phyloP scores from a whole-genome alignment of 768 basidiomycete genomes.

The Pleurotus cornucopiae region DNA sequence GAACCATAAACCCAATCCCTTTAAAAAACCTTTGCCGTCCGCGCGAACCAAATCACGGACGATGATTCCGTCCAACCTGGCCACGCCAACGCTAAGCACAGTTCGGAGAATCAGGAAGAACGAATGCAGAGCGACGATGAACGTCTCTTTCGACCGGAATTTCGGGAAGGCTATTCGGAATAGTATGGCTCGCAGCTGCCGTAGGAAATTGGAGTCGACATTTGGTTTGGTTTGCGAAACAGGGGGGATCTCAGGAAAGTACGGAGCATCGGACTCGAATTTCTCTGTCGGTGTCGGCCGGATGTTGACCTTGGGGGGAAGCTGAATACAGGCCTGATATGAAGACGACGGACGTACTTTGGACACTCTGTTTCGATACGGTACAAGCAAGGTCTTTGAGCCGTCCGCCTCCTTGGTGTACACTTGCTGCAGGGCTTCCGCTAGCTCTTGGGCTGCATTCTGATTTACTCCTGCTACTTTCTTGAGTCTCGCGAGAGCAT shows the following conservation, averaged over 20 bases:
- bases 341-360: slow-evolving; percentile 38
- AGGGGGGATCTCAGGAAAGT: slow-evolving; percentile 58
- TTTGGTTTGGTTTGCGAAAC: slow-evolving; percentile 49
- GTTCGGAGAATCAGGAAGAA: slow-evolving; percentile 84
- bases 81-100: slow-evolving; percentile 83
- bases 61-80: slow-evolving; percentile 83
- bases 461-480: slow-evolving; percentile 21
- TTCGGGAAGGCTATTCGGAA: slow-evolving; percentile 67
- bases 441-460: slow-evolving; percentile 36
- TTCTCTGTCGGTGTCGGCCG: slow-evolving; percentile 44
- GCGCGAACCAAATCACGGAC: slow-evolving; percentile 84
- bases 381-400: slow-evolving; percentile 61
- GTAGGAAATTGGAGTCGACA: slow-evolving; percentile 64
- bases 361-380: slow-evolving; percentile 50
- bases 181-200: slow-evolving; percentile 71
- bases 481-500: slow-evolving; percentile 23
- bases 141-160: slow-evolving; percentile 61
- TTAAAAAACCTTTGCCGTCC: slow-evolving; percentile 77
- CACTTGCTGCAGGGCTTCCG: slow-evolving; percentile 51
- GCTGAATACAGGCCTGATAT: background rate
- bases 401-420: slow-evolving; percentile 59
- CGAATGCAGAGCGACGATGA: slow-evolving; percentile 74
- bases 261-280: slow-evolving; percentile 46
- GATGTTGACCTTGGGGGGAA: slow-evolving; percentile 31
- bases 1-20: slow-evolving; percentile 86